A percentile compares a stretch with the other conserved stretches of the same genome.
These are phyloP conservation scores for Luffa acutangula DNA, from an alignment of 306 rosid species.

Conservation along the genomic window DNA sequence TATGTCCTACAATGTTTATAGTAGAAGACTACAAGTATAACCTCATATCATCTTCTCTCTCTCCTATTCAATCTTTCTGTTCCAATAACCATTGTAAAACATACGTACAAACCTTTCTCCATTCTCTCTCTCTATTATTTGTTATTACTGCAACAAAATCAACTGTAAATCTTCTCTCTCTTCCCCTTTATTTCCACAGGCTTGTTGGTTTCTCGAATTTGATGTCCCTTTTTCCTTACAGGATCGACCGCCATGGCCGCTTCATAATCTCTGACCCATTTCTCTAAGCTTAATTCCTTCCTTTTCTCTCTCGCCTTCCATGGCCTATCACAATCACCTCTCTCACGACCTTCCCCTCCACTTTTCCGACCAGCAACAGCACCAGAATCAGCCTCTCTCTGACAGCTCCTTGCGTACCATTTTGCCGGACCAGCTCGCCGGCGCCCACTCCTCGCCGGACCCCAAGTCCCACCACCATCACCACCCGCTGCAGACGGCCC, in stretches of 20 bases:
- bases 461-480: slow-evolving; percentile 36
- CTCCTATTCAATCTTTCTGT: background rate
- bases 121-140: slow-evolving; percentile 6
- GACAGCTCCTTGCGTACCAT: slow-evolving; percentile 21
- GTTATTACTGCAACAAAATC: slow-evolving; percentile 12
- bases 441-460: slow-evolving; percentile 26
- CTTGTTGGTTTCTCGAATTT: background rate
- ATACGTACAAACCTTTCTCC: background rate
- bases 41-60: background rate
- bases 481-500: slow-evolving; percentile 49
- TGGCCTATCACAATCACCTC: slow-evolving; percentile 81
- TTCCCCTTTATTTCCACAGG: background rate
- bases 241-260: slow-evolving; percentile 2
- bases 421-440: slow-evolving; percentile 25
- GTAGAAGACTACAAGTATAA: background rate
- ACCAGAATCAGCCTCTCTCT: slow-evolving; percentile 22
- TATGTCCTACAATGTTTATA: background rate
- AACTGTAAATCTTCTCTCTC: slow-evolving; percentile 1
- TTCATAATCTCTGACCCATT: background rate
- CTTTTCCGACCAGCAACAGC: slow-evolving; percentile 54
- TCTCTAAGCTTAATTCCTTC: background rate
- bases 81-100: slow-evolving; percentile 4
- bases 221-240: slow-evolving; percentile 5
- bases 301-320: background rate
- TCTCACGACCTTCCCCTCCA: slow-evolving; percentile 66